phyloP scores from a whole-genome alignment of 2,329 filamentous ascomycete genomes.

The Fusarium multiceps region DNA sequence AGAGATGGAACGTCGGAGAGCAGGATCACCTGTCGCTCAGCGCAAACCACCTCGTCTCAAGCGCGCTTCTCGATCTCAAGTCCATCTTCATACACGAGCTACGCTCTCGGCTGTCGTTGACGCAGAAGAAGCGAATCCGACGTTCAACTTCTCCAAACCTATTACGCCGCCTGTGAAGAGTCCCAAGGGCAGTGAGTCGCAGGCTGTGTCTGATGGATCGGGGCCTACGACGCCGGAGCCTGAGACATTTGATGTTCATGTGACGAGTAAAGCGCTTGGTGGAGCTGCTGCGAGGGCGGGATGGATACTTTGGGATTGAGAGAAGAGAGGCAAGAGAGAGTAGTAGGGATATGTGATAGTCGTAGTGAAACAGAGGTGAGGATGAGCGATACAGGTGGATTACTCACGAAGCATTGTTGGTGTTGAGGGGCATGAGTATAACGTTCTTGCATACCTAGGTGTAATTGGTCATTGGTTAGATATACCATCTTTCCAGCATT shows the following conservation, averaged over 20 bases:
- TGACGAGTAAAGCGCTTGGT: slow-evolving; percentile 7
- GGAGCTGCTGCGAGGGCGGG: slow-evolving; percentile 33
- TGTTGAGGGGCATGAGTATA: slow-evolving; percentile 8
- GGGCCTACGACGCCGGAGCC: slow-evolving; percentile 24
- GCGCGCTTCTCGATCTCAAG: slow-evolving; percentile 54
- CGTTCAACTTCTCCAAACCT: slow-evolving; percentile 55
- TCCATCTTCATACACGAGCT: slow-evolving; percentile 47
- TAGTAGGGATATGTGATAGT: too few species aligned
- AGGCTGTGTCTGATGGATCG: slow-evolving; percentile 6
- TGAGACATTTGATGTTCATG: slow-evolving; percentile 44
- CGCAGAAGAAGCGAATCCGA: slow-evolving; percentile 26
- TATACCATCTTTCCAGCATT: slow-evolving; percentile 17
- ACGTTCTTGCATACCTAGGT: background rate
- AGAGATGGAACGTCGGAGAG: slow-evolving; percentile 54
- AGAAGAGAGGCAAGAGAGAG: background rate
- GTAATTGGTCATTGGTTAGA: background rate
- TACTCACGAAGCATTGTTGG: background rate
- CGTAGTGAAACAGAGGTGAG: background rate
- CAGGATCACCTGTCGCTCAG: slow-evolving; percentile 43
- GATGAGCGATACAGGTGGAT: background rate
- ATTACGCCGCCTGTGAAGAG: slow-evolving; percentile 40
- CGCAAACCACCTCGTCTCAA: slow-evolving; percentile 59
- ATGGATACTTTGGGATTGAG: slow-evolving; percentile 42
- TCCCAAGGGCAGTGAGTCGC: background rate
- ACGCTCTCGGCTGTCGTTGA: slow-evolving; percentile 30